Percentiles rank a stretch among this genome's conserved stretches.
phyloP scores from a whole-genome alignment of 306 rosid genomes.

The Glycine latifolia region DNA sequence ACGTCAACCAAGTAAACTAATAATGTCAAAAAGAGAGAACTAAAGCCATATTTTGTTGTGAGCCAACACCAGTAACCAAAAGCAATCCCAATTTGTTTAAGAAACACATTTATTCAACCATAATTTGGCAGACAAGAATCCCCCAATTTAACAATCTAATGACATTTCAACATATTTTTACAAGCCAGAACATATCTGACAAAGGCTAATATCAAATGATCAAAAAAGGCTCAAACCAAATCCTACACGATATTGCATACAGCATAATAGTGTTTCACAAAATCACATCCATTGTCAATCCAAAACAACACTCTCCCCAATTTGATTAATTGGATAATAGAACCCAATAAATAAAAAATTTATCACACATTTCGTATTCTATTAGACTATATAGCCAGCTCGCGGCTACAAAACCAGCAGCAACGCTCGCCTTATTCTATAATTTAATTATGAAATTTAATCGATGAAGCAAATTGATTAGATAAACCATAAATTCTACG shows the following conservation, averaged over 20 bases:
- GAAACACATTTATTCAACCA: background rate
- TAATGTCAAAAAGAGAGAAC: background rate
- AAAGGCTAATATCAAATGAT: too few relatives aligned
- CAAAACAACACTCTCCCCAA: background rate
- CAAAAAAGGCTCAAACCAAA: too few relatives aligned
- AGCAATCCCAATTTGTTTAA: slow-evolving; percentile 4
- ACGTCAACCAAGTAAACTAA: background rate
- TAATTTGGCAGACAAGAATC: slow-evolving; percentile 14
- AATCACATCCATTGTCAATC: slow-evolving; percentile 18
- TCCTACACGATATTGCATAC: too few relatives aligned
- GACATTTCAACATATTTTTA: background rate
- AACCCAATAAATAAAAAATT: background rate
- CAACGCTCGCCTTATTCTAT: background rate
- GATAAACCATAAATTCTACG: background rate
- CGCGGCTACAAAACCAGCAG: background rate
- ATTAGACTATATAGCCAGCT: background rate
- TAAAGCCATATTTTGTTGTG: background rate
- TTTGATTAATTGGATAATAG: too few relatives aligned
- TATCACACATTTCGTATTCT: background rate
- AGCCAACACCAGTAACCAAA: slow-evolving; percentile 17
- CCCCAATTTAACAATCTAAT: slow-evolving; percentile 16
- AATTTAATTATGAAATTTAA: background rate
- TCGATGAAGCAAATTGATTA: background rate
- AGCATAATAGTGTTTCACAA: background rate
- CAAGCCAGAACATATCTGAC: too few relatives aligned